Evolutionary conservation across 192 early-diverging fungal species (phyloP), one percentile per base, ranked within the genome.

Genomic region (Tieghemiomyces parasiticus): DNA sequence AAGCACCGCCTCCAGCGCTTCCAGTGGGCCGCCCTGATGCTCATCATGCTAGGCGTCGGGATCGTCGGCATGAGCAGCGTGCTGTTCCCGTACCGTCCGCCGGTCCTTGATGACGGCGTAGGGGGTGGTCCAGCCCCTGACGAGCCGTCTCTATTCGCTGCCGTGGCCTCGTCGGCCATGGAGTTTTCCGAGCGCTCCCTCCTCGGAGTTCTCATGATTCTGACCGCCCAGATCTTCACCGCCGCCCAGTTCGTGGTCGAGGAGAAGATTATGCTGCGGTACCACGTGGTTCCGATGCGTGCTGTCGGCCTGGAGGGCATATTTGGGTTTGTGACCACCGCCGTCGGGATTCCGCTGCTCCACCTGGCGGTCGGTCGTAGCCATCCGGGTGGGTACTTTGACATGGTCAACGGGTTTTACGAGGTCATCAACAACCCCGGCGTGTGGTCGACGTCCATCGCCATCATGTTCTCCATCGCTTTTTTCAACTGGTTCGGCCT

Each of bases 401-500:
- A 96, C 65, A 72, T 95, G 4, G 64, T 72, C 14, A 74, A 67
- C 12, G 91, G 89, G 50, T 90, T 71, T 62, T 67, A 79, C 30
- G 83, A 94, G 67, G 78, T 91, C 52, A 63, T 77, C 47, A 66
- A 68, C 44, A 72, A 79, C 54, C 74, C 78, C 8, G 65, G 70
- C 13, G 76, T 88, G 22, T 88, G 86, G 86, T 66, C 77, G 46
- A 74, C 83, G 19, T 80, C 77, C 32, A 80, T 96, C 45, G 83
- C 83, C 30, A 90, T 92, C 65, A 82, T 86, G 68, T 82, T 90
- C 60, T 89, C 85, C 2, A 97, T 97, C 64, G 89, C 90, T n/a
- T 84, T 87, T 46, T 95, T 95, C 79, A 95, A 98, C 72, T 95
- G 85, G 76, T 94, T 91, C 68, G 95, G 95, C 6, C 78, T 98